Evolutionary conservation across 2,329 filamentous ascomycete species (phyloP), one percentile per base, ranked within the genome.

Genomic region (Cladosporium sp.): DNA sequence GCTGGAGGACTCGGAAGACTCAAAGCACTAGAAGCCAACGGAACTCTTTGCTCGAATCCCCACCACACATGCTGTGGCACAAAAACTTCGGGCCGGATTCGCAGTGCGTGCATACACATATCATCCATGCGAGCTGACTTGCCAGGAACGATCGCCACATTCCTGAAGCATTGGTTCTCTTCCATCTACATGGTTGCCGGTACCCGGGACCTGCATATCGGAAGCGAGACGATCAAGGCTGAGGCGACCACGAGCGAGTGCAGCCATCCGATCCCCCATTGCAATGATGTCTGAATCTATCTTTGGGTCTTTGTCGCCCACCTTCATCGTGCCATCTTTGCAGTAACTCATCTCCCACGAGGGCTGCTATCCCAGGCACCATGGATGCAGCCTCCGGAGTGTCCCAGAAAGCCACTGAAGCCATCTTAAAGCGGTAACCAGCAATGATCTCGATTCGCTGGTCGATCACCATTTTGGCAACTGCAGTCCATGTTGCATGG

Each of bases 221-320:
- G 36, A 30, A 22, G 18, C n/a, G 27, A 15, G 13, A 19, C 25
- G 18, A 40, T 33, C 45, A 40, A 27, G 45, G 36, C 36, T 48
- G 45, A 39, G 36, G 27, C 36, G 20, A 33, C 45, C 45, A 48
- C 45, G 45, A 48, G 27, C 45, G 15, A 48, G 45, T 18, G 45
- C 45, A 48, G 36, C 45, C 45, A 48, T 18, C 27, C 45, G 45
- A 20, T 40, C 16, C 7, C n/a, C 40, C 15, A 30, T 25, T 19
- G 15, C 36, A n/a, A 38, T 18, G 32, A 18, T 32, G 36, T 32
- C 36, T 40, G 16, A 30, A 35, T 40, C 45, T 48, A 48, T 30
- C 29, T 22, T 18, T 40, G 45, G 45, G 13, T 12, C 19, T 13
- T 6, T 8, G 19, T 15, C 13, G 25, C 38, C 18, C 20, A 18